phyloP scores from a whole-genome alignment of 306 rosid genomes.

The Lablab purpureus region DNA sequence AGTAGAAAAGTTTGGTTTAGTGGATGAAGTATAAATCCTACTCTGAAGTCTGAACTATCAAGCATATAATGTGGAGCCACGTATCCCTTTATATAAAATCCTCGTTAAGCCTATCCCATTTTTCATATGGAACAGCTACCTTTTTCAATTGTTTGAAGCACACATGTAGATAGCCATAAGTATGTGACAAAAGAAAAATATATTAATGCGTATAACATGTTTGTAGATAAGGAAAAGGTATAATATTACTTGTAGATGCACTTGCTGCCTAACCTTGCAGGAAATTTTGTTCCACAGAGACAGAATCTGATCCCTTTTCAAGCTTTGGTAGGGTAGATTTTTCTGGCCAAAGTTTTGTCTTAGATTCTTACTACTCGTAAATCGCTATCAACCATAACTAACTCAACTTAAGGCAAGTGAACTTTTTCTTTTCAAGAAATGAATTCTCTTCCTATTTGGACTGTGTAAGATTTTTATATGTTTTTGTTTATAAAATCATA shows the following conservation, averaged over 20 bases:
- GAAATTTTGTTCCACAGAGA: constrained; percentile 35
- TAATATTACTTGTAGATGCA: constrained; percentile 18
- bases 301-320: constrained; percentile 39
- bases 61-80: constrained; percentile 28
- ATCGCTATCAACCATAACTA: neutral
- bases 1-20: constrained; percentile 35
- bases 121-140: neutral
- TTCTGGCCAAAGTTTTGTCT: constrained; percentile 7
- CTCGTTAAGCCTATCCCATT: constrained; percentile 18
- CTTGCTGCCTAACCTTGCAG: constrained; percentile 17
- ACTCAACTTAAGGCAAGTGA: neutral
- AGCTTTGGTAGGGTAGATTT: constrained; percentile 23
- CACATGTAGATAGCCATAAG: neutral
- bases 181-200: neutral
- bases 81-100: constrained; percentile 42
- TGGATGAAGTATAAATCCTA: constrained; percentile 53
- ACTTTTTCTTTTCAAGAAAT: neutral
- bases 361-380: neutral
- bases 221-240: constrained; percentile 26
- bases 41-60: constrained; percentile 31
- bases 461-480: neutral
- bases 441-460: neutral
- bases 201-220: neutral
- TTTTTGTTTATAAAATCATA: too few relatives aligned
- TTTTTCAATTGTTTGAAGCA: neutral